These are phyloP conservation scores for Chloris gayana DNA, from an alignment of 176 grass and related monocot species.

Conservation along the genomic window DNA sequence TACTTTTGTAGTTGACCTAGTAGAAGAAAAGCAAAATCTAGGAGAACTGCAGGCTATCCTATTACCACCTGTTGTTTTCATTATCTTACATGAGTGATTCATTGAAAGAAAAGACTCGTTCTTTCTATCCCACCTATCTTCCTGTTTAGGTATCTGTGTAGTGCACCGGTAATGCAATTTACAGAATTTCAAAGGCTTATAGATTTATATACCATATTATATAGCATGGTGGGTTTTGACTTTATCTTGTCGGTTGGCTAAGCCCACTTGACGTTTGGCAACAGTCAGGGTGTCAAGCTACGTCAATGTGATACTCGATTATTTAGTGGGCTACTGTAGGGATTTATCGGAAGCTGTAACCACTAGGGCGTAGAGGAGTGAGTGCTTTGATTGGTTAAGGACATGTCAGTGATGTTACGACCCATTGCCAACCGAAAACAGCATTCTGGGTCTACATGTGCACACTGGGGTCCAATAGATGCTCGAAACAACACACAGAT, in stretches of 20 bases:
- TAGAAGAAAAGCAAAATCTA: slow-evolving; percentile 69
- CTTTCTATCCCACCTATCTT: not conserved
- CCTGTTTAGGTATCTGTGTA: slow-evolving; percentile 17
- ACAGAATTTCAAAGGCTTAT: slow-evolving; percentile 30
- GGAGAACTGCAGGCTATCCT: slow-evolving; percentile 47
- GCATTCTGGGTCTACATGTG: slow-evolving; percentile 30
- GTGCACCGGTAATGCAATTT: slow-evolving; percentile 37
- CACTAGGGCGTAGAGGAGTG: slow-evolving; percentile 32
- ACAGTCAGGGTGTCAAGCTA: slow-evolving; percentile 29
- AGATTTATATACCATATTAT: slow-evolving; percentile 20
- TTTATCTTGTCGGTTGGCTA: slow-evolving; percentile 84
- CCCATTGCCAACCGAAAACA: slow-evolving; percentile 69
- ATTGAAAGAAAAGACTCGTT: slow-evolving; percentile 16
- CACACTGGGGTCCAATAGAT: slow-evolving; percentile 51
- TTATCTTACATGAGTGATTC: slow-evolving; percentile 41
- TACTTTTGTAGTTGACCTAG: slow-evolving; percentile 83
- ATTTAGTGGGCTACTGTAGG: slow-evolving; percentile 38
- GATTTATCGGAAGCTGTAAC: slow-evolving; percentile 47
- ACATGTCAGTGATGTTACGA: slow-evolving; percentile 35
- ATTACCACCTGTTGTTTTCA: slow-evolving; percentile 53
- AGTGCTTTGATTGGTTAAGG: slow-evolving; percentile 52
- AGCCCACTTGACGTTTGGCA: slow-evolving; percentile 54
- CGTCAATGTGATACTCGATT: slow-evolving; percentile 44
- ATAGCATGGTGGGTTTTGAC: slow-evolving; percentile 63
- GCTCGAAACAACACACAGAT: slow-evolving; percentile 52